phyloP scores from a whole-genome alignment of 2,329 filamentous ascomycete species.

The Zymoseptoria passerinii region DNA sequence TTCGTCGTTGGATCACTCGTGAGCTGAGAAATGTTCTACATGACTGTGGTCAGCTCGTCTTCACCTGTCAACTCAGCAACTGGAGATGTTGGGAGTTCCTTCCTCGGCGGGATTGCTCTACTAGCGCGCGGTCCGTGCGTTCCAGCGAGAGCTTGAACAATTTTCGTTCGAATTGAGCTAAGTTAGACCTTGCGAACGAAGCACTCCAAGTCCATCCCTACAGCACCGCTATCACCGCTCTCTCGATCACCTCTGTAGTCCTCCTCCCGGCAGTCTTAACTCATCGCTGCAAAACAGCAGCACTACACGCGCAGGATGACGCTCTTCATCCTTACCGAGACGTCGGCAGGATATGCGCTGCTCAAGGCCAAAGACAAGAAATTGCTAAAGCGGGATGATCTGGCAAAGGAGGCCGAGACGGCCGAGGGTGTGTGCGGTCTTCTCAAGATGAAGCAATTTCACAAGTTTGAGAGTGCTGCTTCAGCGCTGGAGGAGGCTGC shows the following conservation, averaged over 20 bases:
- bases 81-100: neutral
- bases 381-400: constrained; percentile 78
- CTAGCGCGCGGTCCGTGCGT: neutral
- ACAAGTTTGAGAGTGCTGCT: constrained; percentile 92
- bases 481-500: constrained; percentile 85
- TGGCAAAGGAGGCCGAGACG: constrained; percentile 64
- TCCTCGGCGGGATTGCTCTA: neutral
- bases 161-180: neutral
- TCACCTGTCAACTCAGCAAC: neutral
- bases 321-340: constrained; percentile 82
- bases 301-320: constrained; percentile 31
- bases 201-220: constrained; percentile 1
- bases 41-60: neutral
- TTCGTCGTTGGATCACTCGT: neutral
- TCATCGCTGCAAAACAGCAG: constrained; percentile 12
- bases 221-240: constrained; percentile 1
- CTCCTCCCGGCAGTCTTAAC: neutral
- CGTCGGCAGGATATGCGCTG: constrained; percentile 92
- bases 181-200: neutral
- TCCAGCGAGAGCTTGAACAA: too few relatives aligned
- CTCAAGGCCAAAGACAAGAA: constrained; percentile 99
- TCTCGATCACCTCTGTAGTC: neutral
- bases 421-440: constrained; percentile 80
- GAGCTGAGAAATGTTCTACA: neutral
- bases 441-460: constrained; percentile 94